Evolutionary conservation across 768 basidiomycete genomes (phyloP), one percentile per base, ranked within the genome.

Genomic region (Cystofilobasidium ferigula): DNA sequence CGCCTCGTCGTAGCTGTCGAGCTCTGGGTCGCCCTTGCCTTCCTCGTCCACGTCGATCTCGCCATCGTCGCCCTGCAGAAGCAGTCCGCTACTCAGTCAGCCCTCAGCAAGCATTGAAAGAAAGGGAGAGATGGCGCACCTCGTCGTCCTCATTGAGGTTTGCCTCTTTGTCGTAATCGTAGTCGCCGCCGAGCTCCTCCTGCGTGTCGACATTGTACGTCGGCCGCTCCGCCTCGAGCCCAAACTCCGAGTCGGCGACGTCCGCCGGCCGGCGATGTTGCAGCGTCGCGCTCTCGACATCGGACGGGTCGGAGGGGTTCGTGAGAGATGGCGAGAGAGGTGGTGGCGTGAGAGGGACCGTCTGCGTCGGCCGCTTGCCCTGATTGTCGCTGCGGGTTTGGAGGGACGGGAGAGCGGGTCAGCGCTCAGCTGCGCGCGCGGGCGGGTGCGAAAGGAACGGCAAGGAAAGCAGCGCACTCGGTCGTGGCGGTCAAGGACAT

Each of bases 321-420:
- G 30, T 54, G 14, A 54, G 5, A 13, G 58, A 60, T n/a, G 58
- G 35, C 30, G 58, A 45, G 40, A 60, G 58, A n/a, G 43, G 58
- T 16, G 14, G 43, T 2, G 58, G 38, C 28, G 38, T 24, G 28
- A 26, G 18, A 2, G 58, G 35, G 14, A 60, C 22, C 18, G 40
- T 43, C 36, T 60, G 58, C 28, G 58, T 24, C 10, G 58, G 58
- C 24, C 58, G 58, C 51, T 54, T 54, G 51, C 51, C 51, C 30
- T 54, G 51, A 28, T 54, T 28, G 51, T 54, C 51, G 26, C 51
- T 54, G 48, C 48, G 30, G 24, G n/a, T n/a, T n/a, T n/a, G n/a
- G n/a, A n/a, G n/a, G n/a, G n/a, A n/a, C n/a, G n/a, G n/a, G n/a
- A n/a, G n/a, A n/a, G n/a, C n/a, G n/a, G n/a, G n/a, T n/a, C n/a